Conservation (phyloP, 306 rosid species). For the Oxytropis ochrocephala region DNA sequence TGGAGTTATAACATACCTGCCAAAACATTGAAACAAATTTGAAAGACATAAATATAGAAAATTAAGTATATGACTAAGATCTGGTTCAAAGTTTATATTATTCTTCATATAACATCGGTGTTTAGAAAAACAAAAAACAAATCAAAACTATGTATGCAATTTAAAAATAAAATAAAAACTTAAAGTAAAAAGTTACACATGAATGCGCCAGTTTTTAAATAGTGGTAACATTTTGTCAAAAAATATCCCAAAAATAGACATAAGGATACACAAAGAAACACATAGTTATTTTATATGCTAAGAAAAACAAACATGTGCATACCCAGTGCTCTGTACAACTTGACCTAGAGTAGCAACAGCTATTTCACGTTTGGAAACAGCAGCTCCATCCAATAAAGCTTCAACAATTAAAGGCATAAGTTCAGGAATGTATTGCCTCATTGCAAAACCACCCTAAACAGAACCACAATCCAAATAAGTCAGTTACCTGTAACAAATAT, state of each 20-base stretch:
- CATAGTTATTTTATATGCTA: background rate
- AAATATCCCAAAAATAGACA: background rate
- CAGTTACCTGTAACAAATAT: background rate
- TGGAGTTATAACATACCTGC: constrained; percentile 94
- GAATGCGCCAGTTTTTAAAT: background rate
- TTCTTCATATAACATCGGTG: background rate
- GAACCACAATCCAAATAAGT: constrained; percentile 18
- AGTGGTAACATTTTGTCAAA: background rate
- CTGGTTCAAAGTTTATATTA: background rate
- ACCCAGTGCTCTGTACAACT: constrained; percentile 99
- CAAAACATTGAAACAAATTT: constrained; percentile 5
- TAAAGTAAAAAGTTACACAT: too few relatives aligned
- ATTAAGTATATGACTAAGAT: constrained; percentile 8
- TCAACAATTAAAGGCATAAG: constrained; percentile 98
- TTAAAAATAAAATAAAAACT: too few relatives aligned
- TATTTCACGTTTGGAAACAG: constrained; percentile 87
- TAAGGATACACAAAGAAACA: constrained; percentile 6
- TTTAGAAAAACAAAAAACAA: background rate
- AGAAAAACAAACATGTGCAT: constrained; percentile 23
- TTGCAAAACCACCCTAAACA: constrained; percentile 88
- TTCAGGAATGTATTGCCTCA: constrained; percentile 96
- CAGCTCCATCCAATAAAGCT: constrained; percentile 93
- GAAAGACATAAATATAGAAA: constrained; percentile 3
- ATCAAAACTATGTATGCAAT: background rate
- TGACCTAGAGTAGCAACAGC: constrained; percentile 98